These are phyloP conservation scores for Xylaria sp. DNA, from an alignment of 2,329 filamentous ascomycete species.

Conservation along the genomic window DNA sequence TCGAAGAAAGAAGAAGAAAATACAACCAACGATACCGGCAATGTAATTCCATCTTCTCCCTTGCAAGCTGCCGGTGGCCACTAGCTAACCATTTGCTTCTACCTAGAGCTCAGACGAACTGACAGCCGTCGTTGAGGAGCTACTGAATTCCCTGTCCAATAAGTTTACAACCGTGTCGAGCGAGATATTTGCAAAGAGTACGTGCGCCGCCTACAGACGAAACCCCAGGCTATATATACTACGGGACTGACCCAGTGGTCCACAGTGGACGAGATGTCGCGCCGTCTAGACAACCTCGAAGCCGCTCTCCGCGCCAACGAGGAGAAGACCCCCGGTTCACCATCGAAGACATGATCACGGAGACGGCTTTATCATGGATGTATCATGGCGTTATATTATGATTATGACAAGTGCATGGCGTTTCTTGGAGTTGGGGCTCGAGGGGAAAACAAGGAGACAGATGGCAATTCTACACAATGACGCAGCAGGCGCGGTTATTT, in stretches of 20 bases:
- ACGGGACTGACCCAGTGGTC: slow-evolving; percentile 21
- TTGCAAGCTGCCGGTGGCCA: not conserved
- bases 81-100: slow-evolving; percentile 5
- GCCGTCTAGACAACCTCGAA: slow-evolving; percentile 85
- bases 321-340: slow-evolving; percentile 52
- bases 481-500: slow-evolving; percentile 28
- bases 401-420: slow-evolving; percentile 39
- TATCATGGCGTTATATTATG: slow-evolving; percentile 30
- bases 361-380: not conserved
- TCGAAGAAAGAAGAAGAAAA: slow-evolving; percentile 43
- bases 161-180: slow-evolving; percentile 87
- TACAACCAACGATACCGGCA: slow-evolving; percentile 31
- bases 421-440: slow-evolving; percentile 35
- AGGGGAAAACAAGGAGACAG: slow-evolving; percentile 24
- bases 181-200: slow-evolving; percentile 90
- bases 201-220: slow-evolving; percentile 34
- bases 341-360: slow-evolving; percentile 51
- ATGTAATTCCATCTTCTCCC: slow-evolving; percentile 31
- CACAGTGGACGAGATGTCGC: slow-evolving; percentile 93
- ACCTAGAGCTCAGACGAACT: slow-evolving; percentile 66
- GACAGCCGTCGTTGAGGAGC: slow-evolving; percentile 82
- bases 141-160: slow-evolving; percentile 83
- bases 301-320: slow-evolving; percentile 72
- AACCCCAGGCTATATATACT: not conserved
- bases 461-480: slow-evolving; percentile 17